Percentiles rank a stretch among this genome's conserved stretches.
phyloP scores from a whole-genome alignment of 768 basidiomycete species.

The Leccinum olivaceopallidum region DNA sequence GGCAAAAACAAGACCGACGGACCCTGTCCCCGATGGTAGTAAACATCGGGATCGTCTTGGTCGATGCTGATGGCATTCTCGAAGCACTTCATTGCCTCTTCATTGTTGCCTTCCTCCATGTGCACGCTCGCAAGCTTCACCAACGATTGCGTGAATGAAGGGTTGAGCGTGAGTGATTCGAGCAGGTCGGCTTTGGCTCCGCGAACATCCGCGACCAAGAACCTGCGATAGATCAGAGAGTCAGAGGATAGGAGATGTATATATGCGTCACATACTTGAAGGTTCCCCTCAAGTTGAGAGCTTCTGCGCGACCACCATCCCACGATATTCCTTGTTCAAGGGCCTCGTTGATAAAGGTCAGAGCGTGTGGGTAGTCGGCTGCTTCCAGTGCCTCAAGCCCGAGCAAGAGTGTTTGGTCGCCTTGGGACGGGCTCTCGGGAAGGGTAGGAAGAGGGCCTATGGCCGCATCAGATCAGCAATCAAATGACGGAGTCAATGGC shows the following conservation, averaged over 20 bases:
- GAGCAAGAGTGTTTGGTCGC: conserved; percentile 80
- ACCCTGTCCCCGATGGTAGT: conserved; percentile 99
- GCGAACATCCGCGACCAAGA: conserved; percentile 81
- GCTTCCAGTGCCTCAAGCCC: conserved; percentile 84
- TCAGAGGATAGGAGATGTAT: neutral
- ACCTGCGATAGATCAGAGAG: conserved; percentile 46
- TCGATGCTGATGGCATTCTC: conserved; percentile 85
- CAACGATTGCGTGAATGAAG: conserved; percentile 78
- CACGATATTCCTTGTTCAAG: conserved; percentile 84
- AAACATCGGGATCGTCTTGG: conserved; percentile 88
- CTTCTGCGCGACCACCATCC: conserved; percentile 76
- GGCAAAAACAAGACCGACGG: neutral
- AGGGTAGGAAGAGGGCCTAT: conserved; percentile 67
- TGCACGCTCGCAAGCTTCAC: conserved; percentile 97
- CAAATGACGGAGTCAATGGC: conserved; percentile 26
- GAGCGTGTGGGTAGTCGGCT: conserved; percentile 78
- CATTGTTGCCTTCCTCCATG: conserved; percentile 90
- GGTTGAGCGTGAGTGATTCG: conserved; percentile 67
- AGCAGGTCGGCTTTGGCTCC: conserved; percentile 85
- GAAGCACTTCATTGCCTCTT: conserved; percentile 86
- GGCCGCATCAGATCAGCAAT: conserved; percentile 2
- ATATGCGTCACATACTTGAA: conserved; percentile 71
- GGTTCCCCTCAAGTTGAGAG: conserved; percentile 90
- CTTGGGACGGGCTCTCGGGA: conserved; percentile 72
- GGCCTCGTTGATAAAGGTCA: conserved; percentile 80